phyloP scores from a whole-genome alignment of 306 rosid genomes.

The Cucurbita argyrosperma region DNA sequence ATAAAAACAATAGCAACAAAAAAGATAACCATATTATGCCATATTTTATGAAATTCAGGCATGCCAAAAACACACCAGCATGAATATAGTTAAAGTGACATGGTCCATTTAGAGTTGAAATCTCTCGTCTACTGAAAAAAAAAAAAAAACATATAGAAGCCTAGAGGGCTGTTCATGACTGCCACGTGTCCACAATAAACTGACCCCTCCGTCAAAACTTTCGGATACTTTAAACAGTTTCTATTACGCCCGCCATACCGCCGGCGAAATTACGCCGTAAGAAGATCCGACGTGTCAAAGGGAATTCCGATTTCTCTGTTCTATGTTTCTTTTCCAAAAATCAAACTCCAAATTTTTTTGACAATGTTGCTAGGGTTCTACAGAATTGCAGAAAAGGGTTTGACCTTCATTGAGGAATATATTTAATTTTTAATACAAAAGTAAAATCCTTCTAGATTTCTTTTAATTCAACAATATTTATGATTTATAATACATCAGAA shows the following conservation, averaged over 20 bases:
- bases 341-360: background rate
- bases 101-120: no score
- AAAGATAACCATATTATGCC: background rate
- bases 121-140: no score
- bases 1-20: background rate
- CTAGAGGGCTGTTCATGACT: background rate
- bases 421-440: background rate
- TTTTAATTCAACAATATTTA: no score
- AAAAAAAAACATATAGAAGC: no score
- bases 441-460: no score
- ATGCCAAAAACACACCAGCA: no score
- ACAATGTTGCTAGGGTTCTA: background rate
- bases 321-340: background rate
- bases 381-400: background rate
- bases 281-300: background rate
- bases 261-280: background rate
- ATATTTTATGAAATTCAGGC: background rate
- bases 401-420: background rate
- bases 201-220: background rate
- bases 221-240: no score
- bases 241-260: background rate
- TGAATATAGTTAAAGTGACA: no score
- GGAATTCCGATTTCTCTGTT: background rate
- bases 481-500: background rate
- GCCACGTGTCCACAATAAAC: background rate